phyloP scores from a whole-genome alignment of 352 stramenopile species.

The Thraustochytrium sp. region DNA sequence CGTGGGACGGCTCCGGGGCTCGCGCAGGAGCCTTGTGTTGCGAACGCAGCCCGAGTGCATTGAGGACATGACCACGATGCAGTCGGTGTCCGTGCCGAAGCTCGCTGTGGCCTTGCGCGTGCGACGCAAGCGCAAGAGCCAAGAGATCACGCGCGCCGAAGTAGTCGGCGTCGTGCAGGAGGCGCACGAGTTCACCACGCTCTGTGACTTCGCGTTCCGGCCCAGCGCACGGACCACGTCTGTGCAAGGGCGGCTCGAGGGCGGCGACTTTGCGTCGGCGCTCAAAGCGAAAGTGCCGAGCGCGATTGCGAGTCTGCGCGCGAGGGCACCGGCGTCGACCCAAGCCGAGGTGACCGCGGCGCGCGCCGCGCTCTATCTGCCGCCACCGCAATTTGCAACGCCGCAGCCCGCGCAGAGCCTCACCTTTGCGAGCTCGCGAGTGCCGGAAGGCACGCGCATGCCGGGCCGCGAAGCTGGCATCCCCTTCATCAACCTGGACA shows the following conservation, averaged over 20 bases:
- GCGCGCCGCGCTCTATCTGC: background rate
- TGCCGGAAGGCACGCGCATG: background rate
- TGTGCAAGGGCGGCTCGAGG: background rate
- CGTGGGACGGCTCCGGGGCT: too few species aligned
- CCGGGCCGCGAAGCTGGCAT: too few species aligned
- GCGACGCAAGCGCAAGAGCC: background rate
- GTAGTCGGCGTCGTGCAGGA: background rate
- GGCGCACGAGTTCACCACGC: background rate
- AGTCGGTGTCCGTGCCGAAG: background rate
- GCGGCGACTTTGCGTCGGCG: background rate
- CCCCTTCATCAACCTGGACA: too few species aligned
- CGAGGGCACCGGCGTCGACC: background rate
- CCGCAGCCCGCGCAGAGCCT: background rate
- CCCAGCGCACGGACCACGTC: background rate
- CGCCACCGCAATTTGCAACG: background rate
- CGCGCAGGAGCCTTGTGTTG: too few species aligned
- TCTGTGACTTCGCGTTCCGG: constrained; percentile 24
- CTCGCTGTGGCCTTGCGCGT: background rate
- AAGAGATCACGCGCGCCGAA: background rate
- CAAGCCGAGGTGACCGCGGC: background rate
- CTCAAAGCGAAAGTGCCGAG: background rate
- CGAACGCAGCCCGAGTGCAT: background rate
- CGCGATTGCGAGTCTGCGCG: background rate
- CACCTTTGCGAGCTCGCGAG: background rate
- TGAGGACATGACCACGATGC: background rate